Evolutionary conservation across 768 basidiomycete genomes (phyloP), one percentile per base, ranked within the genome.

Genomic region (Mycena haematopus): DNA sequence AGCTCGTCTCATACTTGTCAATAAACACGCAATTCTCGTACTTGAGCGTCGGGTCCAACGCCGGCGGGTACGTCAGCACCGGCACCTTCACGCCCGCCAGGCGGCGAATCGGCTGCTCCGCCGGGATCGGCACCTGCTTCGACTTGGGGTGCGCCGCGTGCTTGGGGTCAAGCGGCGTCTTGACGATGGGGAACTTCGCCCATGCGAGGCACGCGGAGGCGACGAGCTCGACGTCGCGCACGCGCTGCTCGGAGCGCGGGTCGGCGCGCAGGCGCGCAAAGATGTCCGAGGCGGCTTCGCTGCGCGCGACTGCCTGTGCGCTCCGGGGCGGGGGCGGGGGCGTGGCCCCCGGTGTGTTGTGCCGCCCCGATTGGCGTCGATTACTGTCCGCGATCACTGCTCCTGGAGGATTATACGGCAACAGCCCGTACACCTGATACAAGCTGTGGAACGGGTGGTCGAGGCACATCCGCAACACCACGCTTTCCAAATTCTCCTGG

Each of bases 391-490:
- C 40, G 46, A 62, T 38, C 27, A 62, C 60, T 11, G 66, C 22
- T 9, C 6, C 29, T 9, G 4, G 29, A 56, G 66, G 53, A 31
- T 40, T 29, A 65, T 68, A 76, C 11, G 80, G 79, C 58, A 77
- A 81, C 63, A 96, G 76, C 57, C 92, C 92, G 73, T 89, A 92
- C 2, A 99, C 84, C 67, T 95, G 94, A 75, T 96, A 96, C 8
- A 97, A 77, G 67, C 86, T 90, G 72, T 99, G 97, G 76, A 93
- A 99, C 0, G 96, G 95, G 71, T 99, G 97, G 55, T 98, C 93
- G 59, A 75, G 75, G 69, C 92, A 92, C 83, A 99, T 91, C 24
- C 87, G 83, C 6, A 90, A 58, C 24, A 99, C 79, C 27, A 92
- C 76, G 2, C 69, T 75, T 53, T 89, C 86, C 6, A 99, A 80